Conservation (phyloP, 2,329 filamentous ascomycete genomes). For the Thielaviopsis ethacetica region DNA sequence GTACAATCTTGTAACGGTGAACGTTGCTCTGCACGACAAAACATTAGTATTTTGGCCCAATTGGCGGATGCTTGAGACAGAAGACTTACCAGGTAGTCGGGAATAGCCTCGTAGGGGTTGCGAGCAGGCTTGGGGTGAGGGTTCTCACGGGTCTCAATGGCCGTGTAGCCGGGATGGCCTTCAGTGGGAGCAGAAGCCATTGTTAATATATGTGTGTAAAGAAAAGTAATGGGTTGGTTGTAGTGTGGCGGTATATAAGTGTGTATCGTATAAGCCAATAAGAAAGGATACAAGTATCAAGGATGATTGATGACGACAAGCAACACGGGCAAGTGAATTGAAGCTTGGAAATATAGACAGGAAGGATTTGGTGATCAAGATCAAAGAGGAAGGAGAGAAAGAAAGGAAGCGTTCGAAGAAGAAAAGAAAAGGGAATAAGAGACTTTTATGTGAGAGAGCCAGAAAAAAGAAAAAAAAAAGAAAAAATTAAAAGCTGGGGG, state of each 20-base stretch:
- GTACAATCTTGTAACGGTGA: constrained; percentile 51
- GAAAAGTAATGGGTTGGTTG: background rate
- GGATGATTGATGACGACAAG: background rate
- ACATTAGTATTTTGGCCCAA: background rate
- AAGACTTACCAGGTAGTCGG: constrained; percentile 41
- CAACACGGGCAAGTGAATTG: constrained; percentile 4
- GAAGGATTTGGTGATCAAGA: constrained; percentile 2
- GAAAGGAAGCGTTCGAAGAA: background rate
- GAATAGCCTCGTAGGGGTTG: constrained; percentile 46
- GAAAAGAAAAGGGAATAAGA: constrained; percentile 4
- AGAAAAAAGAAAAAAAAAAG: background rate
- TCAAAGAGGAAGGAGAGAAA: constrained; percentile 5
- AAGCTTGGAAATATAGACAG: background rate
- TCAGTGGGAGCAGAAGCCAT: constrained; percentile 11
- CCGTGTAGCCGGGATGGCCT: constrained; percentile 12
- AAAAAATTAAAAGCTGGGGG: background rate
- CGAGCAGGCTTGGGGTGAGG: constrained; percentile 12
- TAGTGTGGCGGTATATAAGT: background rate
- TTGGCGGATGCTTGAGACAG: background rate
- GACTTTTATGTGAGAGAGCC: constrained; percentile 7
- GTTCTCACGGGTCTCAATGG: constrained; percentile 11
- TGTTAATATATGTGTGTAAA: constrained; percentile 5
- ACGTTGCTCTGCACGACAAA: constrained; percentile 32
- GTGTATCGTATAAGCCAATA: background rate
- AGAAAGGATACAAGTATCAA: background rate